A percentile compares a stretch with the other conserved stretches of the same genome.
These are phyloP conservation scores for Boletus sp. DNA, from an alignment of 768 basidiomycete genomes.

Conservation along the genomic window DNA sequence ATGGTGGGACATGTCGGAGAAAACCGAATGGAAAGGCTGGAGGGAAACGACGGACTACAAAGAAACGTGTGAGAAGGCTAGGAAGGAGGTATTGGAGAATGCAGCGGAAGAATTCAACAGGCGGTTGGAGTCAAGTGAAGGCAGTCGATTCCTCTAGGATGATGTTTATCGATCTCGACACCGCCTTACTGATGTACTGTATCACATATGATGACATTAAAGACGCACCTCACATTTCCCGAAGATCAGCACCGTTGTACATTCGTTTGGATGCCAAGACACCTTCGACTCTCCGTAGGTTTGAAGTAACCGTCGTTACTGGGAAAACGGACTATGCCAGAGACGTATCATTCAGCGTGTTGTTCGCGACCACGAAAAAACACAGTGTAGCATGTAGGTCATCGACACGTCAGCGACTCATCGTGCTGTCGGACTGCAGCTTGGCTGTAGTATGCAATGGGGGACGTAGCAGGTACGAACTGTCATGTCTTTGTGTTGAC, in stretches of 20 bases:
- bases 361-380: background rate
- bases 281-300: background rate
- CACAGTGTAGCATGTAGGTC: background rate
- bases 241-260: background rate
- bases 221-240: background rate
- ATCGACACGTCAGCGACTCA: conserved; percentile 2
- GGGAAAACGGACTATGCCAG: background rate
- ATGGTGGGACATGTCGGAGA: conserved; percentile 45
- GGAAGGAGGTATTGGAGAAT: conserved; percentile 1
- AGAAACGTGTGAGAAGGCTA: conserved; percentile 14
- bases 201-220: background rate
- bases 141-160: background rate
- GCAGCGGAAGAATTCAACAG: conserved; percentile 10
- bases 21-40: conserved; percentile 43
- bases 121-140: background rate
- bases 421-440: background rate
- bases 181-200: background rate
- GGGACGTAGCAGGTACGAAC: background rate
- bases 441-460: background rate
- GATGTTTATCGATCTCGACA: background rate
- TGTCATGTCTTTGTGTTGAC: background rate
- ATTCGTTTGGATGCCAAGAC: background rate
- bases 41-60: conserved; percentile 23
- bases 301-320: background rate
- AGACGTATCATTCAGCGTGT: background rate